These are phyloP conservation scores for Mycena sp. DNA, from an alignment of 1,284 basidiomycete species.

Conservation along the genomic window DNA sequence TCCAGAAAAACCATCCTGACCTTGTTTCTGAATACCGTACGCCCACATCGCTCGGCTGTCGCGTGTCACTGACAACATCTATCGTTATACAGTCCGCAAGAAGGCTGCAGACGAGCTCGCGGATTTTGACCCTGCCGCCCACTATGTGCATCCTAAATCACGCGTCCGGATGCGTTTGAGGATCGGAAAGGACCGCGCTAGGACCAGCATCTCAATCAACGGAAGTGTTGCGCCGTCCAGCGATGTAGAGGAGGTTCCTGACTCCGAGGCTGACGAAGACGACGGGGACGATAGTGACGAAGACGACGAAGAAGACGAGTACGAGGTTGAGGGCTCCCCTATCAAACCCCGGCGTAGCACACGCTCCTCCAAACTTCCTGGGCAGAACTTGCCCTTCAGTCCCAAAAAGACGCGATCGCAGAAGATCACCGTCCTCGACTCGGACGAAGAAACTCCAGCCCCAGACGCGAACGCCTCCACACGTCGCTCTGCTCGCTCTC, in stretches of 20 bases:
- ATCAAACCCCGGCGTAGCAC: slow-evolving; percentile 42
- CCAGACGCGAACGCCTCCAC: slow-evolving; percentile 40
- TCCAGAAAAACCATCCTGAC: slow-evolving; percentile 53
- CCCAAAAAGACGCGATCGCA: slow-evolving; percentile 66
- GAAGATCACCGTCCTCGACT: slow-evolving; percentile 50
- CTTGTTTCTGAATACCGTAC: slow-evolving; percentile 70
- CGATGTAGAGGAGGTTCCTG: slow-evolving; percentile 44
- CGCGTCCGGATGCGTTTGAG: slow-evolving; percentile 56
- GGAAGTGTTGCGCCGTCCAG: slow-evolving; percentile 38
- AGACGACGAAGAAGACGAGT: slow-evolving; percentile 44
- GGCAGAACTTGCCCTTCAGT: slow-evolving; percentile 65
- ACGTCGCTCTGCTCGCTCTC: slow-evolving; percentile 54
- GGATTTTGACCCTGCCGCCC: slow-evolving; percentile 70
- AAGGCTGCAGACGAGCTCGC: slow-evolving; percentile 55
- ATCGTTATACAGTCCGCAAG: slow-evolving; percentile 51
- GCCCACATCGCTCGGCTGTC: slow-evolving; percentile 43
- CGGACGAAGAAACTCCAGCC: slow-evolving; percentile 54
- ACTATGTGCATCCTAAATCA: slow-evolving; percentile 69
- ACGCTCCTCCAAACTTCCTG: slow-evolving; percentile 41
- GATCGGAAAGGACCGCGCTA: slow-evolving; percentile 51
- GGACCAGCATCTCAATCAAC: slow-evolving; percentile 43
- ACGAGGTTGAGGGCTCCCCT: slow-evolving; percentile 43
- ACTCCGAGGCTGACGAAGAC: slow-evolving; percentile 48
- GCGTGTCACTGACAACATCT: neutral
- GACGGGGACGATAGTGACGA: slow-evolving; percentile 47